A percentile compares a stretch with the other conserved stretches of the same genome.
Evolutionary conservation across 176 grass and related monocot genomes (phyloP).

Genomic region (Musa beccarii): DNA sequence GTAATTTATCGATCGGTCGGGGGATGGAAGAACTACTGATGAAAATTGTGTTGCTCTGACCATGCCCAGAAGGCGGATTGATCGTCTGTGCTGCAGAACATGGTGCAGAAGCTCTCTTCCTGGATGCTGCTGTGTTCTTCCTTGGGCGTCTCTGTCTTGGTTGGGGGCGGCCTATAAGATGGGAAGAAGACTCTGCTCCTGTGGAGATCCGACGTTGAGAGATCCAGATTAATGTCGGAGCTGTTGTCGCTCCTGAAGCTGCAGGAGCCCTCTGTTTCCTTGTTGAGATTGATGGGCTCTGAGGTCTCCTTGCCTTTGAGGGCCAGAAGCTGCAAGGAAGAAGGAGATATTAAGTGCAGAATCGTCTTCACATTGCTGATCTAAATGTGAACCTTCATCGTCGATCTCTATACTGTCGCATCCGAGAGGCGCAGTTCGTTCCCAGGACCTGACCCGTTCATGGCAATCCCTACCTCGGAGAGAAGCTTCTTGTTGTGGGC

Average conservation of each 20-base stretch:
- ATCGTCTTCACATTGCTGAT: too few species aligned
- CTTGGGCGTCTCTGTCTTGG: too few species aligned
- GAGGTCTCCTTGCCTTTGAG: neutral
- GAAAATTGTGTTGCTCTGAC: too few species aligned
- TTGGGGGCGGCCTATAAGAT: neutral
- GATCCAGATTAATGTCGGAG: neutral
- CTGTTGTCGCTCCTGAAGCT: neutral
- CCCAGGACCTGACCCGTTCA: too few species aligned
- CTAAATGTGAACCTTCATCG: too few species aligned
- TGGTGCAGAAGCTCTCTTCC: too few species aligned
- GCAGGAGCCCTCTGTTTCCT: neutral
- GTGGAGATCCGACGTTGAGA: neutral
- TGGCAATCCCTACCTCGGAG: neutral
- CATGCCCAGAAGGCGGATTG: too few species aligned
- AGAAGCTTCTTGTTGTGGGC: neutral
- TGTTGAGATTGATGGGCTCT: slow-evolving; percentile 6
- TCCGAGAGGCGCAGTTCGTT: neutral
- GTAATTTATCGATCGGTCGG: too few species aligned
- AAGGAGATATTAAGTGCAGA: neutral
- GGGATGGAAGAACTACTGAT: too few species aligned
- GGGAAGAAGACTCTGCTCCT: neutral
- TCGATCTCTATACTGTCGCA: too few species aligned
- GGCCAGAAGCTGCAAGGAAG: neutral
- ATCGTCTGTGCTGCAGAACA: too few species aligned
- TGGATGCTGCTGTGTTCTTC: too few species aligned